Evolutionary conservation across 1,139 yeast species (phyloP).

Genomic region (Suzukiozyma palmioleophila): DNA sequence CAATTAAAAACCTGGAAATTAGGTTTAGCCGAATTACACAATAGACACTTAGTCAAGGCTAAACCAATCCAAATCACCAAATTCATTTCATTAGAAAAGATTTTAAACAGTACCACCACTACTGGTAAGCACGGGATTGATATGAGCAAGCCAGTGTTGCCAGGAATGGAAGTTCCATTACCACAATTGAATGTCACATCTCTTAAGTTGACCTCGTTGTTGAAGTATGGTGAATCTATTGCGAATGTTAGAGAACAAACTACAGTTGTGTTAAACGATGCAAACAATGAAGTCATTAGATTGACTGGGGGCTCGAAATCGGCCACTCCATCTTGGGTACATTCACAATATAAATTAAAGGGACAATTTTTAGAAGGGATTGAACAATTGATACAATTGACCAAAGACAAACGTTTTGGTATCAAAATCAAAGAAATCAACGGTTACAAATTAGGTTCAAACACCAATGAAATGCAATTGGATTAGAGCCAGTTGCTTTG

Average conservation of each 20-base stretch:
- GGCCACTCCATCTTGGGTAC: slow-evolving; percentile 79
- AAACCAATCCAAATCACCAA: slow-evolving; percentile 70
- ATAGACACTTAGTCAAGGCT: slow-evolving; percentile 74
- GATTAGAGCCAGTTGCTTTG: slow-evolving; percentile 17
- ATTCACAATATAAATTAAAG: slow-evolving; percentile 59
- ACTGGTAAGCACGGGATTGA: slow-evolving; percentile 64
- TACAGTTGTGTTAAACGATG: slow-evolving; percentile 47
- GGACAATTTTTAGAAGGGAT: slow-evolving; percentile 46
- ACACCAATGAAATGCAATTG: slow-evolving; percentile 32
- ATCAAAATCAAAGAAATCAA: slow-evolving; percentile 56
- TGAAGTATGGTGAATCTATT: slow-evolving; percentile 49
- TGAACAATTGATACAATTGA: slow-evolving; percentile 50
- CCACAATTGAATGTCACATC: slow-evolving; percentile 68
- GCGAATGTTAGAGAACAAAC: slow-evolving; percentile 72
- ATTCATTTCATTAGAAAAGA: slow-evolving; percentile 63
- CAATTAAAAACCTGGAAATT: slow-evolving; percentile 60
- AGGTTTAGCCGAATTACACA: slow-evolving; percentile 77
- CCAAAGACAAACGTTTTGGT: slow-evolving; percentile 67
- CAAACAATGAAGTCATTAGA: slow-evolving; percentile 54
- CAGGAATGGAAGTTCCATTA: slow-evolving; percentile 69
- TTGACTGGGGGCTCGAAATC: slow-evolving; percentile 74
- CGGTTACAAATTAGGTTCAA: slow-evolving; percentile 40
- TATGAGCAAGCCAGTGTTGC: slow-evolving; percentile 60
- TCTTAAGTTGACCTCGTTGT: slow-evolving; percentile 56
- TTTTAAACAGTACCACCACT: slow-evolving; percentile 58